Conservation (phyloP, 768 basidiomycete species). For the Tulasnella sp. region DNA sequence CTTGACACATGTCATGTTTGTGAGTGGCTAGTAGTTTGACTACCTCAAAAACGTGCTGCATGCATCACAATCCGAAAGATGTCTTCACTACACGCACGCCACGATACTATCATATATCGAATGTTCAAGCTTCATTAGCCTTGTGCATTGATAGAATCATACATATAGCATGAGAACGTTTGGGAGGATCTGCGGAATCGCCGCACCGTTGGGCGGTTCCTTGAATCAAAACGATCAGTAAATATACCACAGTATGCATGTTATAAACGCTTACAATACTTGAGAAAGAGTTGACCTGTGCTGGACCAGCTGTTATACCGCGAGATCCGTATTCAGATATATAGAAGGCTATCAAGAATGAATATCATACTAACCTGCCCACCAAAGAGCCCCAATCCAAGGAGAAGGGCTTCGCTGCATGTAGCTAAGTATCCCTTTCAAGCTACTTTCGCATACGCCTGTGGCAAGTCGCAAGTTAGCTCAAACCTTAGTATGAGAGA, state of each 20-base stretch:
- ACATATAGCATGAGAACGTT: conserved; percentile 41
- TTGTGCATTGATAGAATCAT: too few relatives aligned
- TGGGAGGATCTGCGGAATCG: conserved; percentile 40
- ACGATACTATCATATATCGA: too few relatives aligned
- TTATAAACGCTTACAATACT: conserved; percentile 9
- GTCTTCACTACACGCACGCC: too few relatives aligned
- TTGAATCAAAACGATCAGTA: conserved; percentile 13
- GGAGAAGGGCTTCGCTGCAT: conserved; percentile 39
- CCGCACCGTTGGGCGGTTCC: conserved; percentile 41
- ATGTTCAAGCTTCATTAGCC: too few relatives aligned
- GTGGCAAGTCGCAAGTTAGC: too few relatives aligned
- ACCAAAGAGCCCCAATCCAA: conserved; percentile 46
- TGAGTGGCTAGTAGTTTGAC: too few relatives aligned
- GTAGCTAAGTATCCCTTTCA: conserved; percentile 42
- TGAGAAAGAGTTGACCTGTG: conserved; percentile 21
- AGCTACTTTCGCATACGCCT: conserved; percentile 34
- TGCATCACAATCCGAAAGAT: too few relatives aligned
- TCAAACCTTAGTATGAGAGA: not conserved
- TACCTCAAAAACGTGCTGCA: too few relatives aligned
- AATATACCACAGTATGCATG: too few relatives aligned
- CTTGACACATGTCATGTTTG: too few relatives aligned
- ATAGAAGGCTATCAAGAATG: too few relatives aligned
- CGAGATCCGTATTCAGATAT: not conserved
- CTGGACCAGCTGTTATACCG: conserved; percentile 49
- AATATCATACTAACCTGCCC: too few relatives aligned